Conservation (phyloP, 331 rosid species). For the Acacia concinna region DNA sequence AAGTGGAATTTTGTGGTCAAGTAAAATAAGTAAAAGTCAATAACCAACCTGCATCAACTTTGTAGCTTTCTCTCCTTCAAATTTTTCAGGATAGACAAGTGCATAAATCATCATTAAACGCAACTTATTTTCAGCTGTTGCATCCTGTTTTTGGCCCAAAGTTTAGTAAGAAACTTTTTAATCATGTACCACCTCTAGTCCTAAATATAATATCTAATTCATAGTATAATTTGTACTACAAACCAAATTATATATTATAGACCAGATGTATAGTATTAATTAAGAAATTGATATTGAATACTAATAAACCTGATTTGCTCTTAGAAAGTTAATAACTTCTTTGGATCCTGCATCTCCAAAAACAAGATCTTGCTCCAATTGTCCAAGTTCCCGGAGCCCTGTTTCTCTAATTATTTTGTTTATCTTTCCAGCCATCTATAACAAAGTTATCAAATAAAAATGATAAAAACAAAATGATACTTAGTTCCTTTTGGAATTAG, state of each 20-base stretch:
- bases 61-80: slow-evolving; percentile 83
- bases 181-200: not conserved
- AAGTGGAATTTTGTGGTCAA: not conserved
- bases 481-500: not conserved
- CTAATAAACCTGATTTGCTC: slow-evolving; percentile 71
- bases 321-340: slow-evolving; percentile 79
- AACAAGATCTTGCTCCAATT: slow-evolving; percentile 95
- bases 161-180: not conserved
- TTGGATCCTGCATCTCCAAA: slow-evolving; percentile 96
- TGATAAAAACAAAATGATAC: slow-evolving; percentile 31
- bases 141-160: slow-evolving; percentile 48
- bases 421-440: slow-evolving; percentile 83
- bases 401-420: slow-evolving; percentile 71
- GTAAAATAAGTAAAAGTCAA: slow-evolving; percentile 16
- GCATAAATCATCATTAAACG: slow-evolving; percentile 96
- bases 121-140: slow-evolving; percentile 69
- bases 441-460: slow-evolving; percentile 35
- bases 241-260: too few species aligned
- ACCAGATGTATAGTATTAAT: not conserved
- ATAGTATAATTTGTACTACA: too few species aligned
- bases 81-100: slow-evolving; percentile 79
- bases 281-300: slow-evolving; percentile 25
- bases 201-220: too few species aligned
- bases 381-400: slow-evolving; percentile 85
- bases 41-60: slow-evolving; percentile 90